Evolutionary conservation across 2,329 filamentous ascomycete genomes (phyloP).

Genomic region (Colletotrichum sp.): DNA sequence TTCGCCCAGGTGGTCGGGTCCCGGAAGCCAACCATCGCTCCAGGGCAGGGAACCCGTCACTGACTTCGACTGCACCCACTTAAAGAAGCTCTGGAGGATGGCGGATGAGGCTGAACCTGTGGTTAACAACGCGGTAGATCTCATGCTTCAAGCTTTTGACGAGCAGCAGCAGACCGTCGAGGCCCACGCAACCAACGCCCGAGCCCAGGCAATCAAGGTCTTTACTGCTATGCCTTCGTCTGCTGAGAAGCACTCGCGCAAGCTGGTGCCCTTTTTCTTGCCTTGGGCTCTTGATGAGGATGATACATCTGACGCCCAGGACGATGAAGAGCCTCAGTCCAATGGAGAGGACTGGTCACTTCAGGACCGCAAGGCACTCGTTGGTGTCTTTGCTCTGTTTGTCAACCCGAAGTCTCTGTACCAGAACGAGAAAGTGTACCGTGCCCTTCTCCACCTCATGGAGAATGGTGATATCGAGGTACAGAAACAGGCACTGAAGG

Average conservation of each 20-base stretch:
- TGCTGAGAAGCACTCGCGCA: conserved; percentile 85
- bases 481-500: conserved; percentile 84
- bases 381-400: conserved; percentile 84
- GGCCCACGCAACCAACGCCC: conserved; percentile 59
- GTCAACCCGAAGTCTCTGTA: conserved; percentile 85
- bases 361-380: conserved; percentile 82
- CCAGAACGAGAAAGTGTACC: conserved; percentile 76
- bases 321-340: conserved; percentile 46
- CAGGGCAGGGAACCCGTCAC: conserved; percentile 52
- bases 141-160: conserved; percentile 69
- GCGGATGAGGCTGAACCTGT: conserved; percentile 58
- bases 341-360: conserved; percentile 66
- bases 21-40: conserved; percentile 33
- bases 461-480: conserved; percentile 90
- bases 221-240: conserved; percentile 75
- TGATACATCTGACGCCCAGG: conserved; percentile 40
- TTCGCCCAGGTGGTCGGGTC: conserved; percentile 59
- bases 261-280: conserved; percentile 84
- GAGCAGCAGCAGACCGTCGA: conserved; percentile 62
- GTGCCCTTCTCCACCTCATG: conserved; percentile 75
- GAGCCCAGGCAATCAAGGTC: conserved; percentile 81
- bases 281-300: conserved; percentile 72
- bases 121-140: conserved; percentile 57
- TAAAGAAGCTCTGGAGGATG: conserved; percentile 62
- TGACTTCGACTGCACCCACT: conserved; percentile 86